phyloP scores from a whole-genome alignment of 495 filamentous ascomycete species.

The Xanthoparmelia taractica region DNA sequence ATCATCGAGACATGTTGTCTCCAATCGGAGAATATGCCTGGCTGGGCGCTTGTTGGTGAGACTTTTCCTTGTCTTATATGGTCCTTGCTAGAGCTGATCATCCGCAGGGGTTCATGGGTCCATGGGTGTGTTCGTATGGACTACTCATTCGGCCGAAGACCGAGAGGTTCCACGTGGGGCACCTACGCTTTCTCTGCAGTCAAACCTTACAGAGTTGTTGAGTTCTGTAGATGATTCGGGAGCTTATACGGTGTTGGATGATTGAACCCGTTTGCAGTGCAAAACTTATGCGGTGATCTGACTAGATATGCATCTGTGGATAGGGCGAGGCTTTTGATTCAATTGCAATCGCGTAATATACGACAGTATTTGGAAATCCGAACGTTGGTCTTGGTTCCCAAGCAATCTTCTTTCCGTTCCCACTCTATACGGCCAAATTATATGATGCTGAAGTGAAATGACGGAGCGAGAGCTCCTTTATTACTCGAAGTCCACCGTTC shows the following conservation, averaged over 20 bases:
- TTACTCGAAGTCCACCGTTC: background rate
- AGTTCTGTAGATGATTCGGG: background rate
- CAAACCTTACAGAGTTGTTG: background rate
- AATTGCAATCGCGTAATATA: background rate
- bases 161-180: background rate
- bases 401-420: background rate
- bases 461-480: background rate
- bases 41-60: constrained; percentile 13
- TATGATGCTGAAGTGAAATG: background rate
- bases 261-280: background rate
- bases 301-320: background rate
- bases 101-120: background rate
- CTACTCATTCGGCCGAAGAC: background rate
- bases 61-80: background rate
- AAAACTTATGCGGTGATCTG: background rate
- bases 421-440: background rate
- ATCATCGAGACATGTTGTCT: constrained; percentile 9
- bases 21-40: background rate
- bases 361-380: background rate
- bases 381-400: background rate
- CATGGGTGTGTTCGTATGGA: constrained; percentile 14
- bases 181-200: background rate
- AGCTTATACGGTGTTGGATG: background rate
- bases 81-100: background rate
- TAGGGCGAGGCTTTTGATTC: background rate